Evolutionary conservation across 2,329 filamentous ascomycete genomes (phyloP).

Genomic region (Calonectria henricotiae): DNA sequence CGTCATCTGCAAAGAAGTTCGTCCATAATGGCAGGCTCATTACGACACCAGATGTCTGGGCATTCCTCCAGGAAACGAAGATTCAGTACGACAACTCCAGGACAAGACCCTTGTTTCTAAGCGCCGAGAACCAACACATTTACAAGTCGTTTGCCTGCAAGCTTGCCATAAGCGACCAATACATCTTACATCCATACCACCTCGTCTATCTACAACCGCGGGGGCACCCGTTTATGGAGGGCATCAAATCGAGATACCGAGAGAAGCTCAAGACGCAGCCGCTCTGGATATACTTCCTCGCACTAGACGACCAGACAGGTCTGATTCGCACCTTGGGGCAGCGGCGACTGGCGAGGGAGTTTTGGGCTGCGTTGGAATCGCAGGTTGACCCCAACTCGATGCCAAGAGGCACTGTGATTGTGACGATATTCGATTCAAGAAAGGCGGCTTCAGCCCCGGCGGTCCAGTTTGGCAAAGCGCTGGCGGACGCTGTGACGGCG

Average conservation of each 20-base stretch:
- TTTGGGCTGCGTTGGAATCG: constrained; percentile 52
- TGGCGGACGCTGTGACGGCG: constrained; percentile 46
- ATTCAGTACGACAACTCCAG: constrained; percentile 50
- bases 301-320: constrained; percentile 31
- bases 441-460: constrained; percentile 47
- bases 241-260: constrained; percentile 52
- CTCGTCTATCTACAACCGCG: constrained; percentile 55
- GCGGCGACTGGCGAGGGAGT: constrained; percentile 50
- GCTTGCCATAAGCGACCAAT: constrained; percentile 50
- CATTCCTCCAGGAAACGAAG: constrained; percentile 52
- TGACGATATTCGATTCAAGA: constrained; percentile 37
- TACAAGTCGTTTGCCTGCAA: constrained; percentile 45
- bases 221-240: constrained; percentile 55
- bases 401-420: constrained; percentile 44
- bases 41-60: constrained; percentile 52
- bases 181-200: constrained; percentile 57
- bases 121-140: constrained; percentile 35
- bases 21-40: constrained; percentile 50
- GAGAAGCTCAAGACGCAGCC: constrained; percentile 50
- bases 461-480: constrained; percentile 46
- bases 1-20: constrained; percentile 44
- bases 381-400: constrained; percentile 48
- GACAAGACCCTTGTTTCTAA: constrained; percentile 37
- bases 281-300: constrained; percentile 56
- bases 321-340: constrained; percentile 52